Conservation (phyloP, 352 stramenopile species). For the Globisporangium cystogenes region DNA sequence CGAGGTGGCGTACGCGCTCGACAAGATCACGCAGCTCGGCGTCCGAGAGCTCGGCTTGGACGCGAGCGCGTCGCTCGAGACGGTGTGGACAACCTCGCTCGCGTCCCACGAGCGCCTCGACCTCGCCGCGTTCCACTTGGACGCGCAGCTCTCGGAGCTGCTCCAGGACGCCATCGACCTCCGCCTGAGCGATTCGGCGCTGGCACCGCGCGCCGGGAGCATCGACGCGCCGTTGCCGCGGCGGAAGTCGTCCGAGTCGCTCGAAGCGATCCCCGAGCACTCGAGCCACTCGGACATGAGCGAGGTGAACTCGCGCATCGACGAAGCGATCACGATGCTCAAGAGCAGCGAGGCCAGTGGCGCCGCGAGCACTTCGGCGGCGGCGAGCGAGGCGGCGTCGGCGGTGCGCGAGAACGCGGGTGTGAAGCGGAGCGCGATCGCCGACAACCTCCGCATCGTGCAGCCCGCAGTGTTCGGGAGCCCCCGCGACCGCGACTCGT, state of each 20-base stretch:
- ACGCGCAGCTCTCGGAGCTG: constrained; percentile 1
- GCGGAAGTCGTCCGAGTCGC: constrained; percentile 4
- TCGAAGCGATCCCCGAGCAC: constrained; percentile 6
- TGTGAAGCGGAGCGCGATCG: background rate
- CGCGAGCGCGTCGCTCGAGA: constrained; percentile 5
- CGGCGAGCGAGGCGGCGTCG: background rate
- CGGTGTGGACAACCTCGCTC: constrained; percentile 7
- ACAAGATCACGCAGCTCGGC: constrained; percentile 28
- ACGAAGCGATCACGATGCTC: constrained; percentile 9
- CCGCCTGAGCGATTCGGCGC: background rate
- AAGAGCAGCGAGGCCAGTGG: background rate
- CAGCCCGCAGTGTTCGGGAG: constrained; percentile 8
- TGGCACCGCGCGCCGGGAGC: too few species aligned
- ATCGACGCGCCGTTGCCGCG: background rate
- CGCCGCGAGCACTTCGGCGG: background rate
- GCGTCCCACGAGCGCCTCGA: constrained; percentile 10
- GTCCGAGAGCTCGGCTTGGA: constrained; percentile 2
- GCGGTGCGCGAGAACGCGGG: background rate
- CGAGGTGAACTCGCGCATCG: constrained; percentile 7
- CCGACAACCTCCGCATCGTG: constrained; percentile 12
- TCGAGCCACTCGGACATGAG: background rate
- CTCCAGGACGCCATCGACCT: constrained; percentile 7
- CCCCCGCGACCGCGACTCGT: background rate
- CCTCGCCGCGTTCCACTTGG: constrained; percentile 8
- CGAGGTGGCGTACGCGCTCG: constrained; percentile 39